Evolutionary conservation across 2,329 filamentous ascomycete species (phyloP), one percentile per base, ranked within the genome.

Genomic region (Phyllosticta citriasiana): DNA sequence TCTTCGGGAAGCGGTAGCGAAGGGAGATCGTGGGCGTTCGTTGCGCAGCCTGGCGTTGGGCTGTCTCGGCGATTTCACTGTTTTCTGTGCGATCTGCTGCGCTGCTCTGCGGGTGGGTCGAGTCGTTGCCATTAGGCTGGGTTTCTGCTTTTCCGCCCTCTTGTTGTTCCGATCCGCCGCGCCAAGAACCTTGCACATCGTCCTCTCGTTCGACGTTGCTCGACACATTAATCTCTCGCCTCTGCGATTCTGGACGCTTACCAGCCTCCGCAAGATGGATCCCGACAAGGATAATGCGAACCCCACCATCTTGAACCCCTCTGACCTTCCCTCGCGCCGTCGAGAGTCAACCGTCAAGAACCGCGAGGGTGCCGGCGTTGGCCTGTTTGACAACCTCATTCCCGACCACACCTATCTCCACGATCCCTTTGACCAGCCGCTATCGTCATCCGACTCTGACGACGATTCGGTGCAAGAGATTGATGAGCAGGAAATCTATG

Each of bases 401-500:
- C 78, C 81, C 47, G 72, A 76, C n/a, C 78, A 79, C 65, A 75
- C 74, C 61, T 77, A 79, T 64, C 71, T 77, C 59, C 74, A 71
- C 64, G 80, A 84, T 67, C 78, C 80, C 40, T 80, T 82, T 61
- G 74, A 66, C 64, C 71, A 64, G 68, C 72, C 66, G 55, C 66
- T 61, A 27, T 72, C 70, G 56, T 73, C 73, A 25, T 73, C 71
- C 55, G 68, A 73, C 55, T 74, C 74, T 7, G 83, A 85, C 62
- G 84, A 87, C 62, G 81, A 84, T 56, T 78, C 79, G 1, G 80
- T 86, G 40, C 14, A 97, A 68, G 88, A 89, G 62, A 96, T 99
- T 67, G 94, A 99, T 71, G 90, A 95, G 73, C 94, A 97, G 74
- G 94, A 99, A 76, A 93, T 99, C 52, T 99, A 93, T 72, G 91